Base-by-base conservation (phyloP, 1,139 yeast species). In the Entelexis paramagnoliae region DNA sequence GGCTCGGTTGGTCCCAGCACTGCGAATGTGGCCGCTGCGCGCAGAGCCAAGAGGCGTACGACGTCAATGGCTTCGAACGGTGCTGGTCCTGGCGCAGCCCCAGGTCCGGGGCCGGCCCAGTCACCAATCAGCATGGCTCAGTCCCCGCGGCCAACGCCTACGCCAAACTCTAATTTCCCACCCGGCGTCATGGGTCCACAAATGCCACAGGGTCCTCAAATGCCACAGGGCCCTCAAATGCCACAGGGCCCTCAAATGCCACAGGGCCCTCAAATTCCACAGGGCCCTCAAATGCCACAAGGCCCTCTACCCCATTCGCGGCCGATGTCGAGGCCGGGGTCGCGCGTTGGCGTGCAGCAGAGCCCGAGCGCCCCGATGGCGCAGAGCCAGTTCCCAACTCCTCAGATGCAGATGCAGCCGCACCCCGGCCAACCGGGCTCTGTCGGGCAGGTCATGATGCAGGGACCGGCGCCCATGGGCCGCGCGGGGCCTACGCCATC, bases 91-190 rank as follows among this genome's bases (percentile, higher is more conserved):
- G 22, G 26, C 33, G 5, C 33, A 6, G n/a, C n/a, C 28, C 9
- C 28, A 3, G 30, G 30, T 4, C 4, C 30, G 30, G 30, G 14
- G 13, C 4, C 13, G 14, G 30, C 30, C 2, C 30, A 28, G 13
- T 28, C 30, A 2, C 30, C 30, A 4, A 11, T 28, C 13, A 22
- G 24, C 24, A 10, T 28, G 32, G 24, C 53, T 32, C 29, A 48
- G 26, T 11, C 53, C 30, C 28, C 53, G 30, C 24, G 33, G 14
- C 45, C 45, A 16, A 29, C 52, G 28, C 20, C 52, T 14, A 26
- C 50, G 16, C 30, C 52, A 19, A 11, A 44, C 24, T 26, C 53
- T 9, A 16, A 50, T 35, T 32, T 50, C 47, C 29, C 55, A 34
- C 38, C 46, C 6, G n/a, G 13, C 13, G 14, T 22, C 9, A 28